Evolutionary conservation across 2,329 filamentous ascomycete genomes (phyloP).

Genomic region (Sclerotinia minor): DNA sequence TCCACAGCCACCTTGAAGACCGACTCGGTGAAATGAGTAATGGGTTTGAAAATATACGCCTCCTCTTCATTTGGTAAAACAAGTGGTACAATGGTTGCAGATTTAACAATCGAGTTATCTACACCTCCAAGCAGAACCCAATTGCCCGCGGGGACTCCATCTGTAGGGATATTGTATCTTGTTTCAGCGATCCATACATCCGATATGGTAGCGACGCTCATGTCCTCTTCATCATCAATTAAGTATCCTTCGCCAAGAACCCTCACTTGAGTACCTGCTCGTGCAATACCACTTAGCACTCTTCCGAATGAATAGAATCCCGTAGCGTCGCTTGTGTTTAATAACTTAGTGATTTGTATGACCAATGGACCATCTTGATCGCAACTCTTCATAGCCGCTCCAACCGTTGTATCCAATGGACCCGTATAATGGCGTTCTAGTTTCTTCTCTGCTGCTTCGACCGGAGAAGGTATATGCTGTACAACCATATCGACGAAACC

Average conservation of each 20-base stretch:
- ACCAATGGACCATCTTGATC: constrained; percentile 88
- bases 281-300: constrained; percentile 88
- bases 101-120: constrained; percentile 98
- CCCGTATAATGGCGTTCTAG: constrained; percentile 91
- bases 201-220: constrained; percentile 80
- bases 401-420: constrained; percentile 78
- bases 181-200: constrained; percentile 91
- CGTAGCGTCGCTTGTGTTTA: constrained; percentile 87
- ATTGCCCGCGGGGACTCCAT: constrained; percentile 90
- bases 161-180: constrained; percentile 87
- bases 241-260: constrained; percentile 96
- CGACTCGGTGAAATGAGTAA: constrained; percentile 94
- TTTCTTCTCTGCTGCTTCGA: constrained; percentile 72
- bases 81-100: constrained; percentile 82
- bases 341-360: constrained; percentile 91
- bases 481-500: constrained; percentile 97
- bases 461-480: constrained; percentile 83
- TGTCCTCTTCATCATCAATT: constrained; percentile 96
- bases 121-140: constrained; percentile 89
- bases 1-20: constrained; percentile 98
- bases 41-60: constrained; percentile 90
- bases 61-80: constrained; percentile 85
- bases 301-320: constrained; percentile 87
- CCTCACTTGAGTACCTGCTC: constrained; percentile 77
- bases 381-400: constrained; percentile 75